Evolutionary conservation across 305 asterid species (phyloP).

Genomic region (Fraxinus paxiana): DNA sequence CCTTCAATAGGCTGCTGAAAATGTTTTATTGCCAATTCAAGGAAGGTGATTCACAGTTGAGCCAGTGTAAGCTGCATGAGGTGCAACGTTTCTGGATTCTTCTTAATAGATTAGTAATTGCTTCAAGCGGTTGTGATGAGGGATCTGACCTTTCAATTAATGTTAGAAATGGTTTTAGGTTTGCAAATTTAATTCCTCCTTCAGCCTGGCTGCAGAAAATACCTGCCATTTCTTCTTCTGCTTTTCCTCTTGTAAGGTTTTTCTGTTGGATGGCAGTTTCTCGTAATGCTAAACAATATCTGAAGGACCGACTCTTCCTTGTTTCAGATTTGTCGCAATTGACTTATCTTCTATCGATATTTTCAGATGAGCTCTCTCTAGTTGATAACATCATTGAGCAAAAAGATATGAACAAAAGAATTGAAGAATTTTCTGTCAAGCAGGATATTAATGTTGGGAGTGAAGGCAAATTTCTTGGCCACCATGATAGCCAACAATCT

Average conservation of each 20-base stretch:
- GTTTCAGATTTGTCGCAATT: constrained; percentile 81
- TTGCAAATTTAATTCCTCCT: constrained; percentile 80
- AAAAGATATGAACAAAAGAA: constrained; percentile 38
- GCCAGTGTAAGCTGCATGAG: constrained; percentile 55
- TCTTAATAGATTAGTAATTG: constrained; percentile 75
- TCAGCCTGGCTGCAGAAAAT: constrained; percentile 79
- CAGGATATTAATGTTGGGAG: constrained; percentile 31
- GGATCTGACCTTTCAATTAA: constrained; percentile 46
- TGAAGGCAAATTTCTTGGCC: constrained; percentile 35
- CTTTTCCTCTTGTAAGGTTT: constrained; percentile 74
- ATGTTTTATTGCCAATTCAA: constrained; percentile 49
- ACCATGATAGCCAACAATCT: constrained; percentile 47
- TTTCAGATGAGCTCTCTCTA: constrained; percentile 80
- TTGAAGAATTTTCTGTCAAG: constrained; percentile 34
- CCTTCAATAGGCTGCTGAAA: constrained; percentile 51
- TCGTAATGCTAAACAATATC: constrained; percentile 79
- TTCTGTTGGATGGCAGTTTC: constrained; percentile 97
- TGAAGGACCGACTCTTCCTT: constrained; percentile 80
- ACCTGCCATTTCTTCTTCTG: constrained; percentile 63
- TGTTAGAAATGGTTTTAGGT: constrained; percentile 58
- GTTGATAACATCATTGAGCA: constrained; percentile 46
- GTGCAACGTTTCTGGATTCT: constrained; percentile 73
- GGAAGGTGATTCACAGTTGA: constrained; percentile 54
- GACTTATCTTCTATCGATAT: constrained; percentile 64
- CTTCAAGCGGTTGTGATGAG: constrained; percentile 85